Evolutionary conservation across 2,329 filamentous ascomycete genomes (phyloP), one percentile per base, ranked within the genome.

Genomic region (Colletotrichum cordylinicola): DNA sequence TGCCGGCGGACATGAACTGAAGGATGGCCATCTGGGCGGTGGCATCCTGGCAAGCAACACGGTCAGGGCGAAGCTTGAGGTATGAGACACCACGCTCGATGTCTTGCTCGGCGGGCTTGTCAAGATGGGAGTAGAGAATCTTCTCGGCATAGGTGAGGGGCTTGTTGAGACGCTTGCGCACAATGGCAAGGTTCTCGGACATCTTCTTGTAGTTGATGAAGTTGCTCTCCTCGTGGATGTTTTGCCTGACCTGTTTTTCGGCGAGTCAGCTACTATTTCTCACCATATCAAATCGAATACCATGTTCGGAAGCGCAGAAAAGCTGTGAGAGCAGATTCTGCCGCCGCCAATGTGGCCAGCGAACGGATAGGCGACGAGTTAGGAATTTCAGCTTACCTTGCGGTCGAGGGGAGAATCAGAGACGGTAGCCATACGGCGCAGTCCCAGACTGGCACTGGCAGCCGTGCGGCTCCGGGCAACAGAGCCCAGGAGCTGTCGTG

Each of bases 181-280:
- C 97, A 86, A 99, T 93, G 82, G 93, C 90, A 77, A 99, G 92
- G 91, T 98, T 98, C 90, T 98, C 96, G 82, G 94, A 96, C 96
- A 98, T 98, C 92, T 98, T 98, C 92, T 95, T 96, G 87, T 99
- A 99, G 92, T 98, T 98, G 91, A 98, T 98, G 91, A 95, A 98
- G 91, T 98, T 97, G 87, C 91, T 92, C 87, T 96, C 94, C 89
- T 99, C 97, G 91, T 93, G 95, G 89, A 95, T 98, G 91, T 96
- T 98, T 92, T 98, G 98, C 87, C 94, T 94, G 86, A 99, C 90
- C 90, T 92, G 43, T 27, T 76, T 43, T 21, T 12, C 31, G 15
- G 24, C 55, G 67, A 77, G 61, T 72, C 67, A 77, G 72, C 55
- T 16, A 27, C 31, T 10, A 33, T 8, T 33, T 33, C 31, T 33